A percentile compares a stretch with the other conserved stretches of the same genome.
These are phyloP conservation scores for Phytophthora colocasiae DNA, from an alignment of 352 stramenopile species.

Conservation along the genomic window DNA sequence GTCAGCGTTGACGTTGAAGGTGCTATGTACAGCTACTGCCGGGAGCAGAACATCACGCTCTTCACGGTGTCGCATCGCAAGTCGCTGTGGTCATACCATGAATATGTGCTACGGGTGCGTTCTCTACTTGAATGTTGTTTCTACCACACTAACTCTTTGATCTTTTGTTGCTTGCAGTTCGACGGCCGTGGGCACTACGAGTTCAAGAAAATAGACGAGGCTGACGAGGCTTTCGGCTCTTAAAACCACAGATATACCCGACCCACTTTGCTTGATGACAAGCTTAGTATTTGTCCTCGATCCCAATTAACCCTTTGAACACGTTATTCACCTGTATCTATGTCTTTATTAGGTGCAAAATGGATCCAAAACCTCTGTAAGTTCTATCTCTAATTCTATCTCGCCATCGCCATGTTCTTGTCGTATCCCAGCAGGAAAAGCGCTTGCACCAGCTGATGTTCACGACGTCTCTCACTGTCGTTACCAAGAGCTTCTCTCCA, in stretches of 20 bases:
- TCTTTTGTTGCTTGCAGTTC: conserved; percentile 55
- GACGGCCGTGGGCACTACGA: conserved; percentile 86
- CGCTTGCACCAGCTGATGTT: conserved; percentile 33
- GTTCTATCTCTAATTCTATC: conserved; percentile 21
- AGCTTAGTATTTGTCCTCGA: conserved; percentile 19
- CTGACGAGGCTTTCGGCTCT: conserved; percentile 81
- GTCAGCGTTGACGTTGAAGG: conserved; percentile 90
- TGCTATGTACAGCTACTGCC: conserved; percentile 87
- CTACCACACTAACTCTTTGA: background rate
- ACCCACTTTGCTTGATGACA: too few relatives aligned
- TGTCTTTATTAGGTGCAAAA: conserved; percentile 27
- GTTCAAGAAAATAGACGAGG: conserved; percentile 87
- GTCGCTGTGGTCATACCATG: conserved; percentile 91
- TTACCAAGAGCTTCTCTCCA: conserved; percentile 26
- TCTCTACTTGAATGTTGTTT: background rate
- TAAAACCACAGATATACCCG: conserved; percentile 31
- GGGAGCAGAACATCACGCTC: conserved; percentile 90
- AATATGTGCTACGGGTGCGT: conserved; percentile 82
- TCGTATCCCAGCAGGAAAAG: conserved; percentile 49
- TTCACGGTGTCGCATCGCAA: conserved; percentile 93
- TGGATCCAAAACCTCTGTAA: conserved; percentile 27
- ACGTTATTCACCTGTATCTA: conserved; percentile 11
- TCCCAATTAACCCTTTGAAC: conserved; percentile 14
- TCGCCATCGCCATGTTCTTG: conserved; percentile 42
- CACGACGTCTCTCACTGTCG: conserved; percentile 4